A percentile compares a stretch with the other conserved stretches of the same genome.
These are phyloP conservation scores for Hondaea fermentalgiana DNA, from an alignment of 108 stramenopile genomes.

Conservation along the genomic window DNA sequence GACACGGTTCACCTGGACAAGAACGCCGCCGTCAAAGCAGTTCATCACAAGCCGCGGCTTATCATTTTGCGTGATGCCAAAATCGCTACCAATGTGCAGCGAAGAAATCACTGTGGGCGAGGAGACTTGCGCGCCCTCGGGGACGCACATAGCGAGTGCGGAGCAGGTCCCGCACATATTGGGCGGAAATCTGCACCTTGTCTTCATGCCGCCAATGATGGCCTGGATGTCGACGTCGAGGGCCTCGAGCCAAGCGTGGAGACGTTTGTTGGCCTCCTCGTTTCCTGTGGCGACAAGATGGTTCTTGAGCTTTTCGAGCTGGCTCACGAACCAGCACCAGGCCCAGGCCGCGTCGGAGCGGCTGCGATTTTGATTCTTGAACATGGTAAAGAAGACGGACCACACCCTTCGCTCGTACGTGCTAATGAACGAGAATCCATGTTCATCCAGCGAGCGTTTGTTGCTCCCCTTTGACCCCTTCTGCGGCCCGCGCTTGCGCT, in stretches of 20 bases:
- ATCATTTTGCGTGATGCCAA: neutral
- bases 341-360: neutral
- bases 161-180: neutral
- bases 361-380: neutral
- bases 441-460: neutral
- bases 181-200: neutral
- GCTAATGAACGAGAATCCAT: neutral
- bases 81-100: neutral
- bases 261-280: neutral
- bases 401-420: neutral
- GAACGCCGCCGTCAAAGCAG: neutral
- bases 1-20: neutral
- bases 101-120: neutral
- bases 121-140: neutral
- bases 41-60: neutral
- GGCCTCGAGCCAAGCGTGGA: constrained; percentile 12
- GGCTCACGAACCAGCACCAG: constrained; percentile 1
- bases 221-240: neutral
- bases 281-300: neutral
- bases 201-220: neutral
- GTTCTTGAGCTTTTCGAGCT: constrained; percentile 14
- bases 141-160: neutral
- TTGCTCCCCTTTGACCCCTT: neutral
- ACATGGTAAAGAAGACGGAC: constrained; percentile 18
- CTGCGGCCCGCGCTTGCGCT: constrained; percentile 12